phyloP scores from a whole-genome alignment of 768 basidiomycete genomes.

The Boletus sp. region DNA sequence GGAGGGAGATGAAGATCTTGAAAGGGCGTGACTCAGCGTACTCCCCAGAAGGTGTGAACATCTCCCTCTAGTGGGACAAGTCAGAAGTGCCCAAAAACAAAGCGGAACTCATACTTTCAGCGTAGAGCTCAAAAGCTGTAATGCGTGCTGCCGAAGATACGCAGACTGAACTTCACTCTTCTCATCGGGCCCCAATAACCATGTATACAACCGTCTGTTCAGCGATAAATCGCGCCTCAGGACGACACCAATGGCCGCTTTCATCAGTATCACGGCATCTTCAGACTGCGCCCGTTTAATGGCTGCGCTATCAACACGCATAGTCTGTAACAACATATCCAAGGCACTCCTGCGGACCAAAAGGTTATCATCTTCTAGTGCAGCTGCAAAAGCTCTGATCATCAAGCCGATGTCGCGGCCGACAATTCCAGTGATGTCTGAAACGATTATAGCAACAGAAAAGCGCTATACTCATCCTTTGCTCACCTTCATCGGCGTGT shows the following conservation, averaged over 20 bases:
- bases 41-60: constrained; percentile 66
- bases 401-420: constrained; percentile 89
- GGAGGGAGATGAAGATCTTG: constrained; percentile 90
- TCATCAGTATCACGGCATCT: constrained; percentile 82
- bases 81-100: constrained; percentile 10
- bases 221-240: constrained; percentile 89
- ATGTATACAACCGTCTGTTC: constrained; percentile 88
- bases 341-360: constrained; percentile 84
- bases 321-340: constrained; percentile 76
- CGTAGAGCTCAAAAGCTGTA: constrained; percentile 69
- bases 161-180: constrained; percentile 67
- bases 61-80: constrained; percentile 54
- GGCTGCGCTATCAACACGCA: constrained; percentile 69
- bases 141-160: constrained; percentile 64
- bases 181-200: constrained; percentile 86
- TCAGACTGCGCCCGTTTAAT: constrained; percentile 65
- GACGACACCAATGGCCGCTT: constrained; percentile 83
- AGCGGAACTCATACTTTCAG: constrained; percentile 49
- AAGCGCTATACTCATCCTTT: background rate
- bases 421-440: constrained; percentile 67
- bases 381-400: constrained; percentile 88
- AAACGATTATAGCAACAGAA: constrained; percentile 6
- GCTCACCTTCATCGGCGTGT: constrained; percentile 65
- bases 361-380: constrained; percentile 90
- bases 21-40: constrained; percentile 84